Base-by-base conservation (phyloP, 2,329 filamentous ascomycete genomes). In the Xylaria sp. region DNA sequence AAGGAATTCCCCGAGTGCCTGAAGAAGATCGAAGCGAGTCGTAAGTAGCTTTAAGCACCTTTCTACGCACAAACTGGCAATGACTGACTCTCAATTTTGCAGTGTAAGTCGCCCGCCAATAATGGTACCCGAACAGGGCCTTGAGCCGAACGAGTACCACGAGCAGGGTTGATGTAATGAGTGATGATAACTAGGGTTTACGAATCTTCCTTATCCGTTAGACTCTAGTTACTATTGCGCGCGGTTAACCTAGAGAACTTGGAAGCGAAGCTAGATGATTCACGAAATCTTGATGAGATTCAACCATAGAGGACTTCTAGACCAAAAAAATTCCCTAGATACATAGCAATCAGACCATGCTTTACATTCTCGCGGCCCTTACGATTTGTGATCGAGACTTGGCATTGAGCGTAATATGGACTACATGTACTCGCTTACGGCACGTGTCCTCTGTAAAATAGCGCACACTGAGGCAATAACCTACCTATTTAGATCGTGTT, bases 1-100 rank as follows among this genome's bases (percentile, higher is more conserved):
- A 80, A 76, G 63, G 80, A 82, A 48, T 82, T 83, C 72, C 76
- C 77, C 39, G 75, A 78, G 61, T 74, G 72, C 68, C 70, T 81
- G 69, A 78, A 78, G 75, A 77, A 79, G 73, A 77, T 80, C 59
- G 78, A 80, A 72, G 71, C 71, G 56, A 61, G 48, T 34, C 70
- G 50, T 53, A 53, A 30, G 50, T 53, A 3, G 24, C 14, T 5
- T 42, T 27, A 27, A 27, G 24, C 24, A 42, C 39, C 4, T 42
- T 11, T 5, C 11, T 17, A 42, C 39, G 39, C 14, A 12, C 14
- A 42, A 11, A 42, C 24, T 7, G 4, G 24, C 24, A 9, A 53
- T 53, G 27, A 21, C 50, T 53, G 24, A 53, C 50, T 24, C 27
- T 24, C n/a, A 5, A 14, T 53, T 24, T 30, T 53, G 24, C 14